Evolutionary conservation across 306 rosid genomes (phyloP).

Genomic region (Erythrophleum fordii): DNA sequence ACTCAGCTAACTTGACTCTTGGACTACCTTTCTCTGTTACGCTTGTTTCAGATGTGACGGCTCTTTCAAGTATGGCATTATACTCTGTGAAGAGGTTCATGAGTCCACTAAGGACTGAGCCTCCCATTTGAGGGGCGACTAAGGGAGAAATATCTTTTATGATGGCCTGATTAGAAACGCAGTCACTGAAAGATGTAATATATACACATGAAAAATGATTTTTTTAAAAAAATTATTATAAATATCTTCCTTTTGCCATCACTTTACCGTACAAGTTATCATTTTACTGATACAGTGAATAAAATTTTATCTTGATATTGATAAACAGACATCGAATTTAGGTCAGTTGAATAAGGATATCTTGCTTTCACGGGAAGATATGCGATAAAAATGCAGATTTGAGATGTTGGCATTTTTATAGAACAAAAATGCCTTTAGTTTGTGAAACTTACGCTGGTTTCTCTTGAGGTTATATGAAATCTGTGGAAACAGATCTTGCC

Average conservation of each 20-base stretch:
- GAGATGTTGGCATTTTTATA: neutral
- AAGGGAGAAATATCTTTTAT: conserved; percentile 56
- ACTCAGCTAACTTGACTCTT: conserved; percentile 49
- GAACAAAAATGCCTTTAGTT: too few relatives aligned
- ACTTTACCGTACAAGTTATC: neutral
- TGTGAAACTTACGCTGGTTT: too few relatives aligned
- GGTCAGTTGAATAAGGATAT: neutral
- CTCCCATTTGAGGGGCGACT: conserved; percentile 60
- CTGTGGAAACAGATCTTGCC: too few relatives aligned
- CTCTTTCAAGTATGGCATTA: conserved; percentile 51
- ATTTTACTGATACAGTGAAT: neutral
- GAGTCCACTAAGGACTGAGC: conserved; percentile 52
- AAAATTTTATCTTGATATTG: too few relatives aligned
- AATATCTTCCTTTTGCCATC: neutral
- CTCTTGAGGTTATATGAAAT: too few relatives aligned
- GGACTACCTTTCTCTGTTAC: conserved; percentile 41
- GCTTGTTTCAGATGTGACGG: conserved; percentile 44
- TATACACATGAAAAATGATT: neutral
- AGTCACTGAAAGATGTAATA: too few relatives aligned
- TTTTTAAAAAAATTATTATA: neutral
- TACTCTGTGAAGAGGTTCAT: conserved; percentile 59
- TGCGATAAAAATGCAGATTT: neutral
- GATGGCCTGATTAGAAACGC: conserved; percentile 48
- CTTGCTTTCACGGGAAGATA: neutral
- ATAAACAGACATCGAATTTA: neutral